A percentile compares a stretch with the other conserved stretches of the same genome.
phyloP scores from a whole-genome alignment of 441 rosid genomes.

The Lagerstroemia fauriei region DNA sequence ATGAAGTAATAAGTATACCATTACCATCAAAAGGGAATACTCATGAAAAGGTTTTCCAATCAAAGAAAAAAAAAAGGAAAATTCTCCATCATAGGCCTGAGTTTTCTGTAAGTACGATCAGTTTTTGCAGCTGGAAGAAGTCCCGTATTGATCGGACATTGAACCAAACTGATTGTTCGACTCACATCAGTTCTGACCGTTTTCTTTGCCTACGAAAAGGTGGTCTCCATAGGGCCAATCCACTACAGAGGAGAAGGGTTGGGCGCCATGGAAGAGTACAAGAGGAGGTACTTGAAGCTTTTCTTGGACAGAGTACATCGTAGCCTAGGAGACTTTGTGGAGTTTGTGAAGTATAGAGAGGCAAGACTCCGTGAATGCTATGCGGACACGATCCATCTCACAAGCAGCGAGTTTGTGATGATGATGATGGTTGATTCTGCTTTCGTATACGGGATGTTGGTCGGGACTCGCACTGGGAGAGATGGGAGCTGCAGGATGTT shows the following conservation, averaged over 20 bases:
- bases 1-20: too few species aligned
- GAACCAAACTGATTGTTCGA: too few species aligned
- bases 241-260: background rate
- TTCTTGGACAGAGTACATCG: background rate
- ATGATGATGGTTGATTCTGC: conserved; percentile 8
- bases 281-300: background rate
- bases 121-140: too few species aligned
- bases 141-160: too few species aligned
- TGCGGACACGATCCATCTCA: fast-evolving
- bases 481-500: background rate
- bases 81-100: too few species aligned
- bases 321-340: background rate
- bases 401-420: background rate
- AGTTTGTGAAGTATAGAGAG: background rate
- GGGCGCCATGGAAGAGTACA: background rate
- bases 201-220: background rate
- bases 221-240: background rate
- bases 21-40: too few species aligned
- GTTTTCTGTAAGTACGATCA: too few species aligned
- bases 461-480: background rate
- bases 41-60: too few species aligned
- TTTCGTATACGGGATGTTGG: conserved; percentile 20
- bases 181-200: too few species aligned
- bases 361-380: background rate
- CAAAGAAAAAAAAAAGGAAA: too few species aligned